Conservation (phyloP, 768 basidiomycete species). For the Leucocoprinus leucothites region DNA sequence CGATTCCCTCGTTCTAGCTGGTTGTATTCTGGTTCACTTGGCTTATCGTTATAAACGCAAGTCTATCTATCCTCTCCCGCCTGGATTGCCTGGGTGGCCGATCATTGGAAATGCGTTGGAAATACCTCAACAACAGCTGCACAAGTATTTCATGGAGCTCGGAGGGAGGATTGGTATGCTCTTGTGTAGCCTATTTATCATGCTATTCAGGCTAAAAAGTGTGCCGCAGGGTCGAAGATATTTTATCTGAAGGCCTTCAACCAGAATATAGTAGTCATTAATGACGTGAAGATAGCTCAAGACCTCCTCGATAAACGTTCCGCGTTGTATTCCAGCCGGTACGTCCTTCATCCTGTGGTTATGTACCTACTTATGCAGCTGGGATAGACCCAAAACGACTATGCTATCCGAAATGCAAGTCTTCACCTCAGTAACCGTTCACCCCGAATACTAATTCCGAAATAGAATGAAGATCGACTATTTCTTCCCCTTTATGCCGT, state of each 20-base stretch:
- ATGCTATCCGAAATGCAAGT: too few relatives aligned
- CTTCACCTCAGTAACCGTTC: too few relatives aligned
- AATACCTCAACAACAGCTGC: not conserved
- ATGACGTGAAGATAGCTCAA: conserved; percentile 37
- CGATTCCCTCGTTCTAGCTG: not conserved
- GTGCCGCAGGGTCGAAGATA: conserved; percentile 29
- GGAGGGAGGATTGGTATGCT: not conserved
- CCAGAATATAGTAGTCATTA: conserved; percentile 34
- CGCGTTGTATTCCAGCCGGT: conserved; percentile 53
- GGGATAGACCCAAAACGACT: too few relatives aligned
- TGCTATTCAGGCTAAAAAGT: not conserved
- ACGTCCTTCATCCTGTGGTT: not conserved
- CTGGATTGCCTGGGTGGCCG: conserved; percentile 4
- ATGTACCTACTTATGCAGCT: too few relatives aligned
- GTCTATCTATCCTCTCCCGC: not conserved
- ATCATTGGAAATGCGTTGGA: conserved; percentile 11
- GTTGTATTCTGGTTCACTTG: not conserved
- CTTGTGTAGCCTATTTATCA: too few relatives aligned
- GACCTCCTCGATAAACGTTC: conserved; percentile 59
- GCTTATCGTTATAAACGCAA: not conserved
- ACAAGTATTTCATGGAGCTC: not conserved
- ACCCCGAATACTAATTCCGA: too few relatives aligned
- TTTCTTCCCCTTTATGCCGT: conserved; percentile 6
- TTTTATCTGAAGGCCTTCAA: conserved; percentile 53
- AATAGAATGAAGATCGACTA: conserved; percentile 6